phyloP scores from a whole-genome alignment of 2,329 filamentous ascomycete genomes.

The Moelleriella libera region DNA sequence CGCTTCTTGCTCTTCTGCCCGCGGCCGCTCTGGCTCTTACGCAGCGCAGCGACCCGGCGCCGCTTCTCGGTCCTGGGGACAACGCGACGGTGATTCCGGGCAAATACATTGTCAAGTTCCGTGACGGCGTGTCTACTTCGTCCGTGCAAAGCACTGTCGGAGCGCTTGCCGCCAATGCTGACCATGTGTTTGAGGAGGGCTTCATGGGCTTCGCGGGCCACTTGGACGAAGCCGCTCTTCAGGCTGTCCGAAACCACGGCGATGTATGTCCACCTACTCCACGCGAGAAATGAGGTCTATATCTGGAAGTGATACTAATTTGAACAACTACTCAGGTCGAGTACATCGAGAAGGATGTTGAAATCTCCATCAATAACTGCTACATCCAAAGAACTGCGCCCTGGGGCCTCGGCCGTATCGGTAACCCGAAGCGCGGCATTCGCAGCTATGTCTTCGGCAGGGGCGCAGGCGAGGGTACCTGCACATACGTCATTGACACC shows the following conservation, averaged over 20 bases:
- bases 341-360: conserved; percentile 21
- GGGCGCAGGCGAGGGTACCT: conserved; percentile 20
- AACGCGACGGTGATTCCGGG: conserved; percentile 6
- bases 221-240: conserved; percentile 6
- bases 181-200: conserved; percentile 9
- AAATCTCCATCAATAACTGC: conserved; percentile 2
- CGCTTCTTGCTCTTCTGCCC: conserved; percentile 9
- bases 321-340: conserved; percentile 9
- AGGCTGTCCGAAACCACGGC: conserved; percentile 8
- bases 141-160: conserved; percentile 4
- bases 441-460: conserved; percentile 18
- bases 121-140: conserved; percentile 4
- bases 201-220: conserved; percentile 10
- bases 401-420: conserved; percentile 23
- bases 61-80: conserved; percentile 8
- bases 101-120: conserved; percentile 16
- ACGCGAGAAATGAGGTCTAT: too few species aligned
- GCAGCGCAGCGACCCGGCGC: conserved; percentile 11
- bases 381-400: background rate
- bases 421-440: conserved; percentile 10
- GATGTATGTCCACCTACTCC: conserved; percentile 5
- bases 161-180: conserved; percentile 7
- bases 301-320: too few species aligned
- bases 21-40: conserved; percentile 2
- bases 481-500: conserved; percentile 28